Conservation (phyloP, 495 filamentous ascomycete species). For the Trichoderma reesei region DNA sequence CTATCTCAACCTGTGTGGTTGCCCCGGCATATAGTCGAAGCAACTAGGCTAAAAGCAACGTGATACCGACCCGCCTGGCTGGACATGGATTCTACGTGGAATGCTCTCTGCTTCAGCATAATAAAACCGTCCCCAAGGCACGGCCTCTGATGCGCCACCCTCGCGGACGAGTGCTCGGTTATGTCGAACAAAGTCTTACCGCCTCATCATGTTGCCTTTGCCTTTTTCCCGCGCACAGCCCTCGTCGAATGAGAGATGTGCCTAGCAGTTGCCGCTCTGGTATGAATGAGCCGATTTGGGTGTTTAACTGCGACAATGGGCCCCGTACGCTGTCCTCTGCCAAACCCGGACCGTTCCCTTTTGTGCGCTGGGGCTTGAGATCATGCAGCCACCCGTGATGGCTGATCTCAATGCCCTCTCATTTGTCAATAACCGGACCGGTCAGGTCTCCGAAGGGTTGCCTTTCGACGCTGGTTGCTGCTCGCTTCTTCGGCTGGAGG, state of each 20-base stretch:
- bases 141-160: not conserved
- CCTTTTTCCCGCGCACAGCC: not conserved
- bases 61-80: not conserved
- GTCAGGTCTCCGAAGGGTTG: not conserved
- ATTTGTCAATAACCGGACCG: constrained; percentile 4
- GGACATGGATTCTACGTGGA: not conserved
- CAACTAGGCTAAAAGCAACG: constrained; percentile 2
- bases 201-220: not conserved
- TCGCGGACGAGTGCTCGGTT: not conserved
- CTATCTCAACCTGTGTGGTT: not conserved
- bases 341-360: not conserved
- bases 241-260: not conserved
- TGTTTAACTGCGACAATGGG: not conserved
- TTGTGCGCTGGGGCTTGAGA: constrained; percentile 1
- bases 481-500: not conserved
- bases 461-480: not conserved
- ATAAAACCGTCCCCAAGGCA: not conserved
- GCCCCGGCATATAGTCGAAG: constrained; percentile 7
- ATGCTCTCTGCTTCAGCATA: not conserved
- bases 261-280: not conserved
- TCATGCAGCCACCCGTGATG: constrained; percentile 5
- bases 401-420: not conserved
- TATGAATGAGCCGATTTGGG: not conserved
- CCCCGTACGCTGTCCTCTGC: not conserved
- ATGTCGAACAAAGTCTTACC: not conserved